Evolutionary conservation across 108 stramenopile genomes (phyloP), one percentile per base, ranked within the genome.

Genomic region (Cyclostephanos invisitatus): DNA sequence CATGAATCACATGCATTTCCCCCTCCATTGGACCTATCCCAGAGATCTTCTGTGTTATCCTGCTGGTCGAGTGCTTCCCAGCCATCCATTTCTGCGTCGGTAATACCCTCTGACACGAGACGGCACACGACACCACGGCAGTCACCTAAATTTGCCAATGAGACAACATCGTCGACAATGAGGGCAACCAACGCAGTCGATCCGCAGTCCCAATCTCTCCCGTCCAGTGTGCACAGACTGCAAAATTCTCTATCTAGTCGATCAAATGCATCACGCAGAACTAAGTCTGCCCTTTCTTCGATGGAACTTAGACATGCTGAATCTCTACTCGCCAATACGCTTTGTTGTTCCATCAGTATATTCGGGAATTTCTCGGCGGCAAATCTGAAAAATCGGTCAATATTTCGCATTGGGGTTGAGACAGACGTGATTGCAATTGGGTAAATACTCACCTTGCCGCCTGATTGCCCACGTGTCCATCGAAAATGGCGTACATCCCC

Each of bases 381-480:
- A 82, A 62, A 63, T 40, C 51, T 63, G 21, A 8, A 21, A 18
- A 29, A 54, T 18, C 17, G 1, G 32, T 25, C 32, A 42, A 50
- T 20, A 56, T 42, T 21, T 6, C 20, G 15, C 9, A 21, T 10
- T 1, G 54, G 32, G 12, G 38, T 37, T 40, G 22, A n/a, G 15
- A 17, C 29, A 59, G n/a, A 36, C 4, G 18, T n/a, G n/a, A 8
- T 28, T 28, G 25, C 56, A 64, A 42, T 56, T 51, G 28, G 72
- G 55, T 7, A 55, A 61, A 48, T 36, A 74, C 68, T 68, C 40
- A 91, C 46, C 92, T 78, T 54, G 91, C 91, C 28, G 88, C 89
- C 54, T 92, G 86, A 65, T 91, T 84, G 14, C 92, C 92, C 42
- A 86, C 82, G 56, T 93, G 92, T 28, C 92, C 92, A 80, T 93